Percentiles rank a stretch among this genome's conserved stretches.
Conservation (phyloP, 2,329 filamentous ascomycete genomes). For the Fusarium incarnatum region DNA sequence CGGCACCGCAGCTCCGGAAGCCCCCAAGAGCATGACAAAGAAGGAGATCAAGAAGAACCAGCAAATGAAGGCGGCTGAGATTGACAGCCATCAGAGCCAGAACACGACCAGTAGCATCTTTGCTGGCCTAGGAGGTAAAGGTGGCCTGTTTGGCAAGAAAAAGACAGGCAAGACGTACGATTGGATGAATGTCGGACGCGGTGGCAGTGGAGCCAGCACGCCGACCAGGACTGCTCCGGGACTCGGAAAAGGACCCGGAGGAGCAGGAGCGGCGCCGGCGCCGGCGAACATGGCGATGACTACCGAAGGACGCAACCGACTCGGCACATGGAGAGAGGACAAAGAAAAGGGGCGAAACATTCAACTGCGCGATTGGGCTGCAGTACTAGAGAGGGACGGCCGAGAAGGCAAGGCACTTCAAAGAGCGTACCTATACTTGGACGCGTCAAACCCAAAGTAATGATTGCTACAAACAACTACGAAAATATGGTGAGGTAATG, state of each 20-base stretch:
- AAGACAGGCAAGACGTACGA: slow-evolving; percentile 76
- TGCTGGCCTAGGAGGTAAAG: slow-evolving; percentile 71
- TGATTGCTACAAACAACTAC: slow-evolving; percentile 10
- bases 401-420: slow-evolving; percentile 73
- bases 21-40: slow-evolving; percentile 80
- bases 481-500: slow-evolving; percentile 35
- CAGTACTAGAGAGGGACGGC: slow-evolving; percentile 83
- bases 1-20: slow-evolving; percentile 71
- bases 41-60: slow-evolving; percentile 84
- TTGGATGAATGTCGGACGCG: slow-evolving; percentile 73
- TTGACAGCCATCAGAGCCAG: slow-evolving; percentile 81
- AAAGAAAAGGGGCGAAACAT: slow-evolving; percentile 80
- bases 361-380: slow-evolving; percentile 85
- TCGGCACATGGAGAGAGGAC: slow-evolving; percentile 84
- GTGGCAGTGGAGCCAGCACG: slow-evolving; percentile 66
- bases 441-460: slow-evolving; percentile 60
- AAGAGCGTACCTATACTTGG: slow-evolving; percentile 65
- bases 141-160: slow-evolving; percentile 67
- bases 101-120: slow-evolving; percentile 86
- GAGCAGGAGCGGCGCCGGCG: slow-evolving; percentile 47
- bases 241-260: slow-evolving; percentile 50
- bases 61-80: slow-evolving; percentile 81
- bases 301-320: slow-evolving; percentile 68
- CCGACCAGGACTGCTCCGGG: slow-evolving; percentile 55
- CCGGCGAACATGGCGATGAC: slow-evolving; percentile 59